Conservation (phyloP, 768 basidiomycete species). For the Glaciozyma antarctica region DNA sequence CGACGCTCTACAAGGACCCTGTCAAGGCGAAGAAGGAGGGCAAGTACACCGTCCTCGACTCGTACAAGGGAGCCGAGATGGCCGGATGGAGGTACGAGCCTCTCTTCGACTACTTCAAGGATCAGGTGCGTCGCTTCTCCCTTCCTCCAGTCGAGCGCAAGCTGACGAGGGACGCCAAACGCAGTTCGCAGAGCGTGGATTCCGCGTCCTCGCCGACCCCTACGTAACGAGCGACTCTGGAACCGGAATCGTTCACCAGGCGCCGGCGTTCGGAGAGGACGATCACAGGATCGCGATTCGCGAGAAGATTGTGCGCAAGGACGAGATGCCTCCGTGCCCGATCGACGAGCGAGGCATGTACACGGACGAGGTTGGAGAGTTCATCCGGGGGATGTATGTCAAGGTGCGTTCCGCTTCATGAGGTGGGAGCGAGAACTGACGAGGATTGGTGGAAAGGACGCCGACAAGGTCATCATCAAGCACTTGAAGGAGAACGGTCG, state of each 20-base stretch:
- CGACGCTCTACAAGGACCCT: constrained; percentile 86
- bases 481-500: constrained; percentile 74
- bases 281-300: constrained; percentile 88
- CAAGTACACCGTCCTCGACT: constrained; percentile 46
- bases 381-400: constrained; percentile 70
- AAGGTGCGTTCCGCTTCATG: constrained; percentile 51
- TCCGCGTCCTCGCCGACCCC: constrained; percentile 75
- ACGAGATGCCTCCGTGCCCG: constrained; percentile 94
- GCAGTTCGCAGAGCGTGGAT: constrained; percentile 83
- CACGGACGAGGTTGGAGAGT: constrained; percentile 75
- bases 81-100: constrained; percentile 93
- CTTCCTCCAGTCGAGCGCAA: background rate
- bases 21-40: constrained; percentile 96
- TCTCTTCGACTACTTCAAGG: constrained; percentile 92
- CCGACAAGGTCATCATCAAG: constrained; percentile 91
- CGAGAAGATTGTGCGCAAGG: constrained; percentile 67
- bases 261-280: constrained; percentile 96
- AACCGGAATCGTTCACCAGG: constrained; percentile 98
- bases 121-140: constrained; percentile 52
- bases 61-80: constrained; percentile 84
- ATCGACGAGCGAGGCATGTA: constrained; percentile 82
- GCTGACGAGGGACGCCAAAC: background rate
- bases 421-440: background rate
- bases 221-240: constrained; percentile 91
- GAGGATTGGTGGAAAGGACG: constrained; percentile 48